Evolutionary conservation across 768 basidiomycete genomes (phyloP).

Genomic region (Boletus rubropictus): DNA sequence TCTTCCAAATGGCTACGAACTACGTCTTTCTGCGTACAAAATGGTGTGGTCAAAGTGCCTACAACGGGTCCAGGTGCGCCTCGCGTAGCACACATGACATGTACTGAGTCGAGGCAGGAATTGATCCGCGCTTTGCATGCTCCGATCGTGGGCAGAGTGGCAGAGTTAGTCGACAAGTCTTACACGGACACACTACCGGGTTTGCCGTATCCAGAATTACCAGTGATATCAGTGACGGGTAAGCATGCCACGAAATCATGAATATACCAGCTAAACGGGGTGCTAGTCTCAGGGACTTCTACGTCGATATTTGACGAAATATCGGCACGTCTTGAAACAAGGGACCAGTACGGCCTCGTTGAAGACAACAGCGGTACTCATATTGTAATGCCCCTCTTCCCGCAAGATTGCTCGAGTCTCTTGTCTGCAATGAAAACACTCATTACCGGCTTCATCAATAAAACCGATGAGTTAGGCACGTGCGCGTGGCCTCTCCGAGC

Average conservation of each 20-base stretch:
- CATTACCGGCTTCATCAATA: conserved; percentile 47
- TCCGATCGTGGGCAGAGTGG: conserved; percentile 43
- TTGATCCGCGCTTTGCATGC: conserved; percentile 45
- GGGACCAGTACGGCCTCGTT: conserved; percentile 22
- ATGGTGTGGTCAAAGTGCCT: conserved; percentile 57
- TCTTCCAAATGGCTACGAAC: conserved; percentile 28
- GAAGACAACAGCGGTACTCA: conserved; percentile 15
- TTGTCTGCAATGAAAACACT: conserved; percentile 49
- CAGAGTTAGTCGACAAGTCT: conserved; percentile 38
- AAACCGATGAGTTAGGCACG: conserved; percentile 29
- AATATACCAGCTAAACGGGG: conserved; percentile 1
- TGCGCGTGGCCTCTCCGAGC: conserved; percentile 12
- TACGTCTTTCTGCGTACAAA: conserved; percentile 50
- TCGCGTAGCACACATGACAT: not conserved
- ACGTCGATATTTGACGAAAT: conserved; percentile 45
- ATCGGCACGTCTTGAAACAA: conserved; percentile 31
- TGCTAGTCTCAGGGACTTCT: conserved; percentile 41
- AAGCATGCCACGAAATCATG: conserved; percentile 10
- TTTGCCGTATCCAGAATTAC: conserved; percentile 56
- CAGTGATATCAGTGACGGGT: conserved; percentile 56
- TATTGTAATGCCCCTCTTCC: conserved; percentile 47
- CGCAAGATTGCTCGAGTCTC: conserved; percentile 52
- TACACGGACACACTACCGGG: conserved; percentile 45
- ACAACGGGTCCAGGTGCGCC: conserved; percentile 46
- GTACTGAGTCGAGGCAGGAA: conserved; percentile 28